Conservation (phyloP, 1,284 basidiomycete genomes). For the Rhodotorula sp. region DNA sequence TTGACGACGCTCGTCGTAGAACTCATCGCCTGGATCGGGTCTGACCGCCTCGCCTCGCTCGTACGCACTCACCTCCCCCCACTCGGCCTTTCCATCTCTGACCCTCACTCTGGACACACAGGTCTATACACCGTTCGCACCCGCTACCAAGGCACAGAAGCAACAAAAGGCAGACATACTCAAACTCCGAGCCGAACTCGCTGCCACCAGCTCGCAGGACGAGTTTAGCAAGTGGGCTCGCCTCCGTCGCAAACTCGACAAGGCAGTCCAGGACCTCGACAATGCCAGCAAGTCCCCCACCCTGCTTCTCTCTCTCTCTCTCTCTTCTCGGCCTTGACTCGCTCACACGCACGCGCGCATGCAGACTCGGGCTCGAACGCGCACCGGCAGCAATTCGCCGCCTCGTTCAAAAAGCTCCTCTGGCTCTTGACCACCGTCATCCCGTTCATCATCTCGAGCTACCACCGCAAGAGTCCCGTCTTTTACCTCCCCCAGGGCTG, state of each 20-base stretch:
- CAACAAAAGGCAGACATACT: constrained; percentile 73
- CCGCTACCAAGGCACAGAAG: constrained; percentile 5
- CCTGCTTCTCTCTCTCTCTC: too few species aligned
- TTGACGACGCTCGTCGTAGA: constrained; percentile 74
- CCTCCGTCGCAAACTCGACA: constrained; percentile 84
- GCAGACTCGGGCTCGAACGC: constrained; percentile 68
- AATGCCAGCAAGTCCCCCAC: constrained; percentile 61
- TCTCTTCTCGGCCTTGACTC: neutral
- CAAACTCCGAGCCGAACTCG: constrained; percentile 75
- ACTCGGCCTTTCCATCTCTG: neutral
- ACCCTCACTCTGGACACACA: neutral
- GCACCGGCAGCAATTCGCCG: constrained; percentile 64
- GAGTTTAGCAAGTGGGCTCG: constrained; percentile 99
- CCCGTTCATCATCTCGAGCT: constrained; percentile 80
- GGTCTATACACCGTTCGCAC: constrained; percentile 20
- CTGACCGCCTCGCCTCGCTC: constrained; percentile 71
- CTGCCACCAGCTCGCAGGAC: constrained; percentile 89
- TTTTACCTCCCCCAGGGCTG: constrained; percentile 85
- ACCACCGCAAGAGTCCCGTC: constrained; percentile 80
- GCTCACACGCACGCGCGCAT: neutral
- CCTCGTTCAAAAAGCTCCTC: constrained; percentile 69
- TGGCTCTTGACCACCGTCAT: constrained; percentile 81
- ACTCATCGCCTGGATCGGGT: constrained; percentile 80
- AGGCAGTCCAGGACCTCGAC: constrained; percentile 89
- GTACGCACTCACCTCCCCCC: constrained; percentile 55